Evolutionary conservation across 2,329 filamentous ascomycete genomes (phyloP), one percentile per base, ranked within the genome.

Genomic region (Colletotrichum falcatum): DNA sequence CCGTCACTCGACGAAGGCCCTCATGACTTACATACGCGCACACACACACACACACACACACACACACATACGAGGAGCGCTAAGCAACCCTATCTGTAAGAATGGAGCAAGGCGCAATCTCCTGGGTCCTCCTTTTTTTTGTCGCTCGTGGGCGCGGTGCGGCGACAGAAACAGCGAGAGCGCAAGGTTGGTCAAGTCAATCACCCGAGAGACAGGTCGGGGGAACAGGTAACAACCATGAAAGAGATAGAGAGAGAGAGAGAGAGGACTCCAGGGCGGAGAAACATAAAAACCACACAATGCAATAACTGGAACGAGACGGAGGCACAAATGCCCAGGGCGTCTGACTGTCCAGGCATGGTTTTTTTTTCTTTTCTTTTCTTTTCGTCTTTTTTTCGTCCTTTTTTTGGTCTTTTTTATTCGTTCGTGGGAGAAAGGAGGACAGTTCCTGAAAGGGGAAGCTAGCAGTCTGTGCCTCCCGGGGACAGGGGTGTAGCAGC

Each of bases 381-480:
- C n/a, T n/a, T n/a, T n/a, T n/a, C n/a, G n/a, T n/a, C n/a, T n/a
- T n/a, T n/a, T n/a, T n/a, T n/a, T n/a, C n/a, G n/a, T n/a, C n/a
- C n/a, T n/a, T n/a, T n/a, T n/a, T n/a, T n/a, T n/a, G n/a, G n/a
- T n/a, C n/a, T n/a, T n/a, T n/a, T n/a, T n/a, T n/a, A n/a, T n/a
- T n/a, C n/a, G 49, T 61, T 72, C 66, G 66, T 70, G 54, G 70
- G 26, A 70, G 58, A 35, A n/a, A n/a, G n/a, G n/a, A n/a, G n/a
- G n/a, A n/a, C n/a, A 54, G 63, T 71, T 72, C 64, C 64, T 70
- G 49, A 73, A 73, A 69, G 56, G 71, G 69, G 71, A 72, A 72
- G 69, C 61, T 69, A 72, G 51, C 60, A 61, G 69, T 65, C 64
- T 73, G 71, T 73, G 71, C 71, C 69, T 61, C 65, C 58, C 33